Evolutionary conservation across 2,329 filamentous ascomycete species (phyloP), one percentile per base, ranked within the genome.

Genomic region (Myrmaecium sp.): DNA sequence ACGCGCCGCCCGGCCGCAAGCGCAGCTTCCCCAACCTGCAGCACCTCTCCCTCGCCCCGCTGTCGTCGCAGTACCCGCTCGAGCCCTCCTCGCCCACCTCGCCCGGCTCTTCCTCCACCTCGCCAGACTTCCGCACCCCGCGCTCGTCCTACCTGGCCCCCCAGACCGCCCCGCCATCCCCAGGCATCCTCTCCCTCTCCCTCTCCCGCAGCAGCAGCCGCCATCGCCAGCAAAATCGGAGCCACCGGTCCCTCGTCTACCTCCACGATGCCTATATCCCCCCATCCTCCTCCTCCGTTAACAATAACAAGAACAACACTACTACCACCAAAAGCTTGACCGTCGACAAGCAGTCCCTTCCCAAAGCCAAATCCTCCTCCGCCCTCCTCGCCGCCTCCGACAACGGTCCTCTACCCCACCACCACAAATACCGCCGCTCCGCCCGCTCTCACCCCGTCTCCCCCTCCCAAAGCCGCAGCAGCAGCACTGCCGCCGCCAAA

Each of bases 1-100:
- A n/a, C n/a, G n/a, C n/a, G n/a, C n/a, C n/a, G n/a, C n/a, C n/a
- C n/a, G n/a, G n/a, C n/a, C n/a, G n/a, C n/a, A n/a, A n/a, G n/a
- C 66, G 68, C 30, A 71, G 66, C 26, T 64, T 67, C 38, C 65
- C 65, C 25, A 68, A 68, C 33, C 57, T 74, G 27, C 52, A 64
- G 37, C 60, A 69, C 39, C 57, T 72, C 33, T 69, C 68, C 22
- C 57, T 73, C n/a, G 64, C 67, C 38, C 69, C 68, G 20, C 55
- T 74, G 30, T 64, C 60, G 29, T 55, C 60, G 26, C 58, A 56
- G 43, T 66, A 64, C 11, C 60, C 60, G 12, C 57, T 64, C 39
- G 61, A 64, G 30, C 47, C 47, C 17, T 45, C 43, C 10, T 28
- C 32, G 36, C 54, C 36, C 39, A 51, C 44, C 26, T 43, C 25